A percentile compares a stretch with the other conserved stretches of the same genome.
phyloP scores from a whole-genome alignment of 352 stramenopile species.

The Pythium myriotylum region DNA sequence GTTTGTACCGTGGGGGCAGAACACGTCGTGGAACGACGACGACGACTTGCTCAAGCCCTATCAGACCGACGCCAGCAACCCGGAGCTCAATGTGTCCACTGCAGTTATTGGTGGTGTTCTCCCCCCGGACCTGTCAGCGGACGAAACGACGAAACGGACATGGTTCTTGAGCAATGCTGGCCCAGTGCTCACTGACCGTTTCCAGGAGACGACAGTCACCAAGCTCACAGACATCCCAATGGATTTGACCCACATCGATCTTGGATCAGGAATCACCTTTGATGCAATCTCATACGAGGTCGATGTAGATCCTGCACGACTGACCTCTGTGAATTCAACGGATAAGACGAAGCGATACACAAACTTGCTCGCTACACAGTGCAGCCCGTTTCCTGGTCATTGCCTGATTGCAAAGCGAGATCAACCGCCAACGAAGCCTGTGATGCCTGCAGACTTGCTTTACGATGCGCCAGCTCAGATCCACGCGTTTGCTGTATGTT shows the following conservation, averaged over 20 bases:
- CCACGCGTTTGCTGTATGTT: constrained; percentile 8
- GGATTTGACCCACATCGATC: constrained; percentile 1
- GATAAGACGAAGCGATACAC: constrained; percentile 2
- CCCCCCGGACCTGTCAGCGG: not conserved
- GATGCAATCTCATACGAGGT: constrained; percentile 21
- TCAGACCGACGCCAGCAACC: not conserved
- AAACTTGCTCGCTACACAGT: not conserved
- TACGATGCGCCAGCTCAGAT: constrained; percentile 9
- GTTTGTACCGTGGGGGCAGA: constrained; percentile 3
- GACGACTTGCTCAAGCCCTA: constrained; percentile 1
- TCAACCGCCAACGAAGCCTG: not conserved
- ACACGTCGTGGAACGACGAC: not conserved
- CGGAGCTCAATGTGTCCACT: not conserved
- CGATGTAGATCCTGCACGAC: constrained; percentile 12
- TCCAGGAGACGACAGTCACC: constrained; percentile 4
- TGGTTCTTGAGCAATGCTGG: not conserved
- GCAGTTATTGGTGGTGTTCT: not conserved
- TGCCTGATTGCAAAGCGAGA: constrained; percentile 1
- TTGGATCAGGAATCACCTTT: constrained; percentile 17
- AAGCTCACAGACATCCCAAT: constrained; percentile 5
- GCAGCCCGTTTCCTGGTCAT: constrained; percentile 1
- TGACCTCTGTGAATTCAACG: not conserved
- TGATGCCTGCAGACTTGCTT: not conserved
- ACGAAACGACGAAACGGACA: not conserved
- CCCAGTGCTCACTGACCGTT: not conserved